These are phyloP conservation scores for Phaseolus coccineus DNA, from an alignment of 331 rosid genomes.

Conservation along the genomic window DNA sequence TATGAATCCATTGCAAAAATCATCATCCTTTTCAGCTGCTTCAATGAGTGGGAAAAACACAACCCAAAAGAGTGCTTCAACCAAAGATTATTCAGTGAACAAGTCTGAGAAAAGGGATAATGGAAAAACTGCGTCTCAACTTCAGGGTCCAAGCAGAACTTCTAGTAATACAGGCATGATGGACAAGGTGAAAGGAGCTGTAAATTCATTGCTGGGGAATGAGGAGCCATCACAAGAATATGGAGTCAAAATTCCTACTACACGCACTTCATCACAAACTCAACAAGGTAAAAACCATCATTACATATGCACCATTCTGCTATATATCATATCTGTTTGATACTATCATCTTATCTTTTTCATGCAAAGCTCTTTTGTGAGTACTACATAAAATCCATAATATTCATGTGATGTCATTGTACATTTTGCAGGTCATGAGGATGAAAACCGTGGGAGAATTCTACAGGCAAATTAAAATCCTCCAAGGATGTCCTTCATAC, in stretches of 20 bases:
- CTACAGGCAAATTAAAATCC: conserved; percentile 50
- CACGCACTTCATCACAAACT: conserved; percentile 44
- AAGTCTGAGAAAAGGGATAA: conserved; percentile 65
- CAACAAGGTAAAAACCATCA: conserved; percentile 48
- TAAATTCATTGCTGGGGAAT: conserved; percentile 65
- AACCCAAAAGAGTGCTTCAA: conserved; percentile 47
- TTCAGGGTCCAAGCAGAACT: conserved; percentile 50
- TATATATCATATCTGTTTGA: not conserved
- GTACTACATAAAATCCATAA: conserved; percentile 18
- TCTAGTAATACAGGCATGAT: conserved; percentile 58
- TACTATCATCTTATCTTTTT: not conserved
- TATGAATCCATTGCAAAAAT: conserved; percentile 36
- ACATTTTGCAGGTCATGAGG: conserved; percentile 53
- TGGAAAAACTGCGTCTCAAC: conserved; percentile 62
- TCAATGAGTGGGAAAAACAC: conserved; percentile 33
- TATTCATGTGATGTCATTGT: conserved; percentile 26
- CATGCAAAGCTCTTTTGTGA: conserved; percentile 17
- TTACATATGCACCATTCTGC: conserved; percentile 15
- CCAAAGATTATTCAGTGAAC: conserved; percentile 23
- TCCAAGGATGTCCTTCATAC: not conserved
- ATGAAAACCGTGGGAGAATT: conserved; percentile 50
- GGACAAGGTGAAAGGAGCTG: conserved; percentile 77
- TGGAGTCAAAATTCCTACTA: conserved; percentile 40
- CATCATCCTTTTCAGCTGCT: not conserved
- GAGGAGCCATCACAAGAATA: conserved; percentile 54